phyloP scores from a whole-genome alignment of 2,329 filamentous ascomycete species.

The Penicillium sumatraense region DNA sequence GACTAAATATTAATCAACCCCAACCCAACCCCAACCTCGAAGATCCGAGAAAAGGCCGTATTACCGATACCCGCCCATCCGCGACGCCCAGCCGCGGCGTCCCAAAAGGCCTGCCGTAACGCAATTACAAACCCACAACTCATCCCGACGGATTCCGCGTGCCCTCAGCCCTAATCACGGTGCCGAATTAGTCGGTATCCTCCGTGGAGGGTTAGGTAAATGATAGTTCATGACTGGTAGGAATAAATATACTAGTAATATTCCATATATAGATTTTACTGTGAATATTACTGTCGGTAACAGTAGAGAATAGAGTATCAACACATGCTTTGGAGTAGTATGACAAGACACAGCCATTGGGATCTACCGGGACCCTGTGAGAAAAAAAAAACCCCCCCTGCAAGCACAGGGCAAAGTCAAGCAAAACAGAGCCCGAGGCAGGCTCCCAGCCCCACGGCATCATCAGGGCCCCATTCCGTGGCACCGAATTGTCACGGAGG shows the following conservation, averaged over 20 bases:
- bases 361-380: background rate
- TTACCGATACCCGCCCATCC: slow-evolving; percentile 14
- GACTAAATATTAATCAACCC: background rate
- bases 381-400: no score
- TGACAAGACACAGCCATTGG: background rate
- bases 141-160: slow-evolving; percentile 30
- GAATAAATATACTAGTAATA: no score
- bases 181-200: background rate
- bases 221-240: no score
- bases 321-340: background rate
- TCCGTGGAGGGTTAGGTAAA: no score
- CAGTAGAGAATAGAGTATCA: background rate
- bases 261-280: no score
- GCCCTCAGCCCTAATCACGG: slow-evolving; percentile 31
- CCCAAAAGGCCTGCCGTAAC: slow-evolving; percentile 18
- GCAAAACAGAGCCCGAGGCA: background rate
- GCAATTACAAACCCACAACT: slow-evolving; percentile 29
- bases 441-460: slow-evolving; percentile 12
- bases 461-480: slow-evolving; percentile 16
- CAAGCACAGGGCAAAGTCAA: background rate
- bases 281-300: no score
- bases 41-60: slow-evolving; percentile 4
- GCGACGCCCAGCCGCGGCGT: slow-evolving; percentile 1
- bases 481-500: slow-evolving; percentile 16
- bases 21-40: background rate